A percentile compares a stretch with the other conserved stretches of the same genome.
Conservation (phyloP, 371 early-diverging fungal genomes). For the Nematocida sp. region DNA sequence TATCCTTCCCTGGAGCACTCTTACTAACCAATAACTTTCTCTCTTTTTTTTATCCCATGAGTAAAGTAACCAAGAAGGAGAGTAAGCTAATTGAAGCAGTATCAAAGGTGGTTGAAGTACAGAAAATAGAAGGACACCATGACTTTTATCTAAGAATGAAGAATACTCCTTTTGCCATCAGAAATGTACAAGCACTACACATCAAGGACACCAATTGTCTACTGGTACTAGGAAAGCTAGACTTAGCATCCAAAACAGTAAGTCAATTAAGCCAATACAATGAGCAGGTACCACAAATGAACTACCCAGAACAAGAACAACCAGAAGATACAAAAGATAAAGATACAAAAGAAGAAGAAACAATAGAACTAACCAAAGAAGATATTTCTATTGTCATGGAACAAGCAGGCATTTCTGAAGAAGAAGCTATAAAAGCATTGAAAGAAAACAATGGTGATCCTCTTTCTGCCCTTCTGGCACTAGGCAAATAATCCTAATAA, state of each 20-base stretch:
- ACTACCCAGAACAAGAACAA: not conserved
- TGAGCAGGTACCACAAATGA: not conserved
- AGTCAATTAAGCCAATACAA: slow-evolving; percentile 7
- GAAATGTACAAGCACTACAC: slow-evolving; percentile 39
- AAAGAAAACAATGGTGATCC: slow-evolving; percentile 55
- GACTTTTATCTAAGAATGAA: slow-evolving; percentile 40
- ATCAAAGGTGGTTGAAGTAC: slow-evolving; percentile 1
- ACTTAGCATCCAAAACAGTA: slow-evolving; percentile 35
- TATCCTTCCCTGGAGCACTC: too few relatives aligned
- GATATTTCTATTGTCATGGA: slow-evolving; percentile 53
- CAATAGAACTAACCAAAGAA: slow-evolving; percentile 33
- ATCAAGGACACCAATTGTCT: slow-evolving; percentile 22
- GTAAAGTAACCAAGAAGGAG: slow-evolving; percentile 32
- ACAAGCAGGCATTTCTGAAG: slow-evolving; percentile 40
- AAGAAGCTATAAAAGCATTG: slow-evolving; percentile 52
- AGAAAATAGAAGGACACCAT: slow-evolving; percentile 10
- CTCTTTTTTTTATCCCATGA: slow-evolving; percentile 32
- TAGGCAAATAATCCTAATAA: slow-evolving; percentile 52
- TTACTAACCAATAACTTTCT: not conserved
- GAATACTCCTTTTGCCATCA: slow-evolving; percentile 37
- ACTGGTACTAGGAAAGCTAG: slow-evolving; percentile 17
- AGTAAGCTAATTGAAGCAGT: slow-evolving; percentile 16
- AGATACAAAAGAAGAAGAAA: not conserved
- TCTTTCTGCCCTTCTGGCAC: slow-evolving; percentile 50
- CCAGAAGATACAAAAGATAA: not conserved